These are phyloP conservation scores for Tulasnella sp. DNA, from an alignment of 768 basidiomycete genomes.

Conservation along the genomic window DNA sequence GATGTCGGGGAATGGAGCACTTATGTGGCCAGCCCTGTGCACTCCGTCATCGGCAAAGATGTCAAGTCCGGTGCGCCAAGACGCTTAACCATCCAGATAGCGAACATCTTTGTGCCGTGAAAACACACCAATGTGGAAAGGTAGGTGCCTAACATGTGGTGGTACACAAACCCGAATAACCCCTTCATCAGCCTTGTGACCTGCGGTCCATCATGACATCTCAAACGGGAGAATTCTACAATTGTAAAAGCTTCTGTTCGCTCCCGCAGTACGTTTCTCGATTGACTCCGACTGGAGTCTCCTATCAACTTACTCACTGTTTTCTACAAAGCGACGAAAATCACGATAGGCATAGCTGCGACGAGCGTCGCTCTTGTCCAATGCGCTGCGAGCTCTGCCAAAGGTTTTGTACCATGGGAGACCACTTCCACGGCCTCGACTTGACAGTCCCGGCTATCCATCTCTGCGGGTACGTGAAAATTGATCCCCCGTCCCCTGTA, in stretches of 20 bases:
- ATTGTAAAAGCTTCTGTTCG: neutral
- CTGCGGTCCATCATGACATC: neutral
- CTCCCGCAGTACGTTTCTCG: neutral
- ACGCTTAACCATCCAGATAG: neutral
- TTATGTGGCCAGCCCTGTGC: slow-evolving; percentile 2
- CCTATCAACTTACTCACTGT: too few relatives aligned
- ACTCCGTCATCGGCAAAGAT: neutral
- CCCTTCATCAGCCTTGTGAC: neutral
- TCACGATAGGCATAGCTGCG: slow-evolving; percentile 6
- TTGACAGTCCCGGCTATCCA: neutral
- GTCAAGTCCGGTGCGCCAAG: neutral
- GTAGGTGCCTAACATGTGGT: neutral
- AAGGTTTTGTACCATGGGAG: neutral
- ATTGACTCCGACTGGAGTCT: neutral
- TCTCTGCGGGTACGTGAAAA: slow-evolving; percentile 8
- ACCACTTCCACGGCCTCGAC: slow-evolving; percentile 7
- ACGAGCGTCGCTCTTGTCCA: slow-evolving; percentile 1
- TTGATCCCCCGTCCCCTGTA: neutral
- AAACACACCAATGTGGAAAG: neutral
- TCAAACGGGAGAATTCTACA: neutral
- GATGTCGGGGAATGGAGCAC: neutral
- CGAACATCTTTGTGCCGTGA: slow-evolving; percentile 2
- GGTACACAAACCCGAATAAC: neutral
- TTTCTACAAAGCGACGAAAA: neutral
- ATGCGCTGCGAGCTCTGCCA: neutral